Base-by-base conservation (phyloP, 164 flowering plant genomes). In the Paratinospora sagittata region DNA sequence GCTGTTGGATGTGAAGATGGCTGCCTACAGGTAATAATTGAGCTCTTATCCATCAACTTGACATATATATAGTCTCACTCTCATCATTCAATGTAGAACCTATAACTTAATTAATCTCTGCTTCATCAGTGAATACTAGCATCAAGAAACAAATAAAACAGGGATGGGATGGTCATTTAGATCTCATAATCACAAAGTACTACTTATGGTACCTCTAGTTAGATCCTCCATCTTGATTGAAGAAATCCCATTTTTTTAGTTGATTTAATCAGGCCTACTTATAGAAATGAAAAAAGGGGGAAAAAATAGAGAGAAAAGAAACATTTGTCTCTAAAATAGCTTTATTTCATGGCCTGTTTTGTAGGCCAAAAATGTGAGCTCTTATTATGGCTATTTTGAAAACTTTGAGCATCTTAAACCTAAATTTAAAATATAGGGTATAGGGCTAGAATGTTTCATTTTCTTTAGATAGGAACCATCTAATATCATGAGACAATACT, bases 1-100 rank as follows among this genome's bases (percentile, higher is more conserved):
- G 99, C 96, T 60, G 90, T 91, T 74, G 98, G 99, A 24, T 91
- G 92, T 82, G 97, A 93, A 80, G 97, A 96, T 84, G 98, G 99
- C 37, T 86, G 87, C 74, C 75, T 93, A 27, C 99, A 93, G 97
- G 99, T 93, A 76, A 78, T 30, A 27, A 45, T 30, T 41, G 23
- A 52, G n/a, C 68, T 66, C 69, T 49, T 33, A 2, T 43, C 27
- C 11, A 39, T 27, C 36, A 36, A 49, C 60, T 52, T 52, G 8
- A 52, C 60, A 52, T 52, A 17, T 16, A 30, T 30, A 30, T 30
- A 30, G 2, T 3, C 14, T 3, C 14, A 52, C 8, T 52, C 47
- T 43, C 47, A 52, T 52, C 58, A 52, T 52, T 52, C 21, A 11
- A 52, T 52, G 5, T 52, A 30, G 34, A 30, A 30, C 4, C 34